Evolutionary conservation across 1,284 basidiomycete species (phyloP), one percentile per base, ranked within the genome.

Genomic region (Fistulina hepatica): DNA sequence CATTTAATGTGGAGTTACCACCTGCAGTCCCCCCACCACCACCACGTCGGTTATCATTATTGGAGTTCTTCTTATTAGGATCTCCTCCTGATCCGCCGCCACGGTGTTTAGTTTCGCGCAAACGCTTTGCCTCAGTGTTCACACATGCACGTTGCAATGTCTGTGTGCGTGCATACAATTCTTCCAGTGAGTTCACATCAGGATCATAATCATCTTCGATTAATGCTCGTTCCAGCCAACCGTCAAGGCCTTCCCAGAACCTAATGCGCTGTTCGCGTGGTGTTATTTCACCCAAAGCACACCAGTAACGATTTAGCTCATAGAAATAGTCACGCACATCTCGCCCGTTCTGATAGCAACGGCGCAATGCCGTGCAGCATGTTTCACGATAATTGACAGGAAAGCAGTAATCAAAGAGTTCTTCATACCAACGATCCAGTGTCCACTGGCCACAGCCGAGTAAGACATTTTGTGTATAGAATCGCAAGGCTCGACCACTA

Each of bases 321-420:
- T 30, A 16, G n/a, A 30, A 13, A 16, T 30, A 30, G 6, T 30
- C 27, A 6, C 27, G 27, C 6, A 30, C 6, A n/a, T 30, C 27
- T 6, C 27, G 27, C 17, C 27, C 27, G n/a, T 30, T 16, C 27
- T 30, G 27, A 30, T 7, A 13, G 17, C 27, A 30, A n/a, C 7
- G n/a, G n/a, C 17, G 6, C n/a, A 13, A 30, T 16, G 7, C 6
- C 6, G 6, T 6, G 7, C 27, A 6, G 17, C 27, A 30, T n/a
- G n/a, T 30, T 12, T 30, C 27, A 12, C 17, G n/a, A 16, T 30
- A 30, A n/a, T 30, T 30, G 6, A 30, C 7, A 6, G 6, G 6
- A 30, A 30, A 30, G n/a, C 27, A n/a, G 17, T 30, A 16, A 30
- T 30, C 27, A 30, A 30, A 30, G n/a, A 30, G n/a, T 13, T 30